Evolutionary conservation across 2,329 filamentous ascomycete species (phyloP).

Genomic region (Aspergillus fumigatus): DNA sequence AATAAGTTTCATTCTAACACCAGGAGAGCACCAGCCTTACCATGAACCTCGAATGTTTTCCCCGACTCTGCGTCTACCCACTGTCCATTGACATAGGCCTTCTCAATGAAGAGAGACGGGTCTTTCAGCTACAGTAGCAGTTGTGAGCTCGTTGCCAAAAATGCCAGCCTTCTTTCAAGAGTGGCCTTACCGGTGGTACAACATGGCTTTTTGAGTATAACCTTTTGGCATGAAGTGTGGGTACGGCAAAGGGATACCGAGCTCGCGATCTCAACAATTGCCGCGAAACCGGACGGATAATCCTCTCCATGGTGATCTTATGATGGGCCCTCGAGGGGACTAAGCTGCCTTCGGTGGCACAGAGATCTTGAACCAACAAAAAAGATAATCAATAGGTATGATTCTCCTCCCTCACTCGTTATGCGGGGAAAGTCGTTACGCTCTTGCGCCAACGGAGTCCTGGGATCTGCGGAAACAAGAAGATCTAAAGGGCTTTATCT

Average conservation of each 20-base stretch:
- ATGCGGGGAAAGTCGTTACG: neutral
- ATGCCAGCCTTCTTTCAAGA: neutral
- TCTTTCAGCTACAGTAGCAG: conserved; percentile 60
- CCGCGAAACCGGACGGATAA: conserved; percentile 32
- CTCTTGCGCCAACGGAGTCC: neutral
- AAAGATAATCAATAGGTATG: neutral
- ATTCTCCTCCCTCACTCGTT: neutral
- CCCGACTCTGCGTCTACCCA: conserved; percentile 83
- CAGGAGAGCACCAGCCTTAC: conserved; percentile 37
- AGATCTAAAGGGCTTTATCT: neutral
- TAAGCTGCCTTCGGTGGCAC: neutral
- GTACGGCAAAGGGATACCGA: conserved; percentile 34
- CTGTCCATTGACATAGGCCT: conserved; percentile 85
- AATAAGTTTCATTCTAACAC: neutral
- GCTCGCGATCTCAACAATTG: conserved; percentile 32
- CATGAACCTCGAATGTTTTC: conserved; percentile 83
- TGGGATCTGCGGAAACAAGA: neutral
- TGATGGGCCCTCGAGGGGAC: neutral
- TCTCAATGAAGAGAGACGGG: conserved; percentile 75
- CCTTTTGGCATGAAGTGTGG: conserved; percentile 29
- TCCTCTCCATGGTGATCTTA: conserved; percentile 27
- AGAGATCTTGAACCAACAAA: neutral
- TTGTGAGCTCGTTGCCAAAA: conserved; percentile 1
- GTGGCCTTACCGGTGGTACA: conserved; percentile 34
- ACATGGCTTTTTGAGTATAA: conserved; percentile 40